A percentile compares a stretch with the other conserved stretches of the same genome.
These are phyloP conservation scores for Echinochloa phyllopogon DNA, from an alignment of 176 grass and related monocot species.

Conservation along the genomic window DNA sequence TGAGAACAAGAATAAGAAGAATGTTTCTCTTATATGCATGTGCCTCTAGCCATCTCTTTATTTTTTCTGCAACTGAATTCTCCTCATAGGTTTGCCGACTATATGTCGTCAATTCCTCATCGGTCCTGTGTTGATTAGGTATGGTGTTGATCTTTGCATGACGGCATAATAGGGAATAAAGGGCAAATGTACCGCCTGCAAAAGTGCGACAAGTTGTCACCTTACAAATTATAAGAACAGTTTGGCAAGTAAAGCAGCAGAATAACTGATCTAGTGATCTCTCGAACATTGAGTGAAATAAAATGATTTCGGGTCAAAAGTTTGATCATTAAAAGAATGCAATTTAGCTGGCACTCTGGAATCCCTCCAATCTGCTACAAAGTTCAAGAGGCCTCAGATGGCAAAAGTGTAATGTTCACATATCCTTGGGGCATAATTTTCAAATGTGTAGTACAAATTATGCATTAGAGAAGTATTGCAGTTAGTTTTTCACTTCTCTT, in stretches of 20 bases:
- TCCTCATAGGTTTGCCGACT: constrained; percentile 88
- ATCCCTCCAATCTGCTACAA: constrained; percentile 4
- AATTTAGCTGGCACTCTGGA: not conserved
- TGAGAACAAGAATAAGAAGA: constrained; percentile 91
- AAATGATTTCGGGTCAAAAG: constrained; percentile 22
- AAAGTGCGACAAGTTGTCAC: constrained; percentile 11
- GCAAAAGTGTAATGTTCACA: not conserved
- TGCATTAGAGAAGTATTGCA: not conserved
- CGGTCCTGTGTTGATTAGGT: constrained; percentile 96
- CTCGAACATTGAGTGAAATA: constrained; percentile 6
- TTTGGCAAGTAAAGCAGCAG: constrained; percentile 19
- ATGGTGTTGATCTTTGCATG: constrained; percentile 98
- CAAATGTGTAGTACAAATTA: constrained; percentile 9
- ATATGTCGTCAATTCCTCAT: constrained; percentile 92
- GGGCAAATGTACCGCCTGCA: constrained; percentile 96
- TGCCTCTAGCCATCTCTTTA: constrained; percentile 88
- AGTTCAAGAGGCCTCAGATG: constrained; percentile 20
- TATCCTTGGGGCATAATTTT: not conserved
- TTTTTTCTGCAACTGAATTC: constrained; percentile 83
- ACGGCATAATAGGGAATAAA: constrained; percentile 94
- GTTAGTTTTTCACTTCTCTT: not conserved
- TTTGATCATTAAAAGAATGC: not conserved
- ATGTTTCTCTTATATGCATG: constrained; percentile 82
- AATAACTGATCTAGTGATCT: not conserved
- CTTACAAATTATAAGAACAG: constrained; percentile 1